Evolutionary conservation across 169 alveolate species (phyloP).

Genomic region (Theileria orientalis): DNA sequence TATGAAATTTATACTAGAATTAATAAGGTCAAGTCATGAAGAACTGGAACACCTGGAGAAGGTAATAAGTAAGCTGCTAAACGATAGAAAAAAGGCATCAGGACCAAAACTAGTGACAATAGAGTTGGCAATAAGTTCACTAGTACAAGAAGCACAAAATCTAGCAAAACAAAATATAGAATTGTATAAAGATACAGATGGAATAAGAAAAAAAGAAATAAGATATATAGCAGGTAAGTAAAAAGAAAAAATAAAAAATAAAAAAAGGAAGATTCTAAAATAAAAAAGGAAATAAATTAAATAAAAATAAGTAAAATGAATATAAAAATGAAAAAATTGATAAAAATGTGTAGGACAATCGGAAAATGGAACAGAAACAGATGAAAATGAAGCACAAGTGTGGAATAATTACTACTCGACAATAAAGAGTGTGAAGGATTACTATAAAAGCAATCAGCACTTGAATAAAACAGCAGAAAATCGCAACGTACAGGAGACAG

Average conservation of each 20-base stretch:
- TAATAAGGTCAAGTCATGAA: constrained; percentile 63
- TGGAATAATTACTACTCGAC: constrained; percentile 79
- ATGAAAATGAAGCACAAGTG: constrained; percentile 16
- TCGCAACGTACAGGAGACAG: constrained; percentile 54
- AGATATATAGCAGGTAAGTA: constrained; percentile 57
- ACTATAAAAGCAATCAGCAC: constrained; percentile 62
- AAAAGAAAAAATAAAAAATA: not conserved
- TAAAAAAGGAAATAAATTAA: too few relatives aligned
- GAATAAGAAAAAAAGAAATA: constrained; percentile 63
- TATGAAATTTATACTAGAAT: constrained; percentile 62
- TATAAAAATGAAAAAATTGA: too few relatives aligned
- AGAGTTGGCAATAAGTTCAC: constrained; percentile 57
- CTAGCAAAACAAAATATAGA: constrained; percentile 47
- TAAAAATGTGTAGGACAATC: not conserved
- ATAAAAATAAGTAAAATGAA: too few relatives aligned
- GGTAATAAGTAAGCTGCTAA: constrained; percentile 56
- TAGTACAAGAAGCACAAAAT: constrained; percentile 53
- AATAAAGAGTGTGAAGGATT: constrained; percentile 68
- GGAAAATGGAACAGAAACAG: not conserved
- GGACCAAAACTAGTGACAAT: constrained; percentile 59
- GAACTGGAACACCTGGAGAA: constrained; percentile 66
- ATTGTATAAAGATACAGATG: constrained; percentile 58
- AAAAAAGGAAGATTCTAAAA: not conserved
- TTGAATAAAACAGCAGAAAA: constrained; percentile 46
- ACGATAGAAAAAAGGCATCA: constrained; percentile 54